phyloP scores from a whole-genome alignment of 805 yeast genomes.

The Cyberlindnera americana region DNA sequence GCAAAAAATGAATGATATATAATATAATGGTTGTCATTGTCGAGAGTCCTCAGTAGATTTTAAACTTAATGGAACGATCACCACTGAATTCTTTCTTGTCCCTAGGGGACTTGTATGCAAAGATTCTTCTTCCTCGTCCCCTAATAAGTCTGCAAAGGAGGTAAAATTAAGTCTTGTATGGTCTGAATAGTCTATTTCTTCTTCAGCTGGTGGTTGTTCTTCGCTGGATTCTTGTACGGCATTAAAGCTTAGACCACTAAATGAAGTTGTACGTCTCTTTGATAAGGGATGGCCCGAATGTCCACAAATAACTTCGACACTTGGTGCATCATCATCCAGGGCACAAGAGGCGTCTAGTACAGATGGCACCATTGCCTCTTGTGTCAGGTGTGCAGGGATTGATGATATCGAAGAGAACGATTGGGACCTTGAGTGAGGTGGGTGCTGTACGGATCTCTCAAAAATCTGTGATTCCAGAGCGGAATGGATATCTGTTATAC shows the following conservation, averaged over 20 bases:
- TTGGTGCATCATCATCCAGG: neutral
- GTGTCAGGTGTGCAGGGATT: conserved; percentile 14
- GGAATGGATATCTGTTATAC: conserved; percentile 3
- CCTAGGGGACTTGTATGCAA: conserved; percentile 1
- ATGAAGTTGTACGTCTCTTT: conserved; percentile 9
- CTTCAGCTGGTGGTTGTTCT: neutral
- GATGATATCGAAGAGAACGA: conserved; percentile 12
- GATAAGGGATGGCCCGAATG: conserved; percentile 16
- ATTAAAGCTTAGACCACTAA: conserved; percentile 3
- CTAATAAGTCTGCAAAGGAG: conserved; percentile 25
- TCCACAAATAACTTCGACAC: conserved; percentile 14
- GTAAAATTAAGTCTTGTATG: conserved; percentile 24
- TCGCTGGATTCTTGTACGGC: neutral
- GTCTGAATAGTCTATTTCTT: conserved; percentile 24
- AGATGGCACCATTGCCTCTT: conserved; percentile 16
- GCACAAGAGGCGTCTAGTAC: conserved; percentile 17
- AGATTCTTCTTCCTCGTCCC: conserved; percentile 19
- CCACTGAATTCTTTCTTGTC: conserved; percentile 14
- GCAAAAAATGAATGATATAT: too few relatives aligned
- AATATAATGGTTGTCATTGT: neutral
- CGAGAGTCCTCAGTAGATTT: neutral
- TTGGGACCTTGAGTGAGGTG: conserved; percentile 15
- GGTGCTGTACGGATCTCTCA: conserved; percentile 14
- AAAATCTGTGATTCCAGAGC: conserved; percentile 11
- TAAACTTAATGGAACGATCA: conserved; percentile 12